These are phyloP conservation scores for Cyclotella sp. DNA, from an alignment of 108 stramenopile species.

Conservation along the genomic window DNA sequence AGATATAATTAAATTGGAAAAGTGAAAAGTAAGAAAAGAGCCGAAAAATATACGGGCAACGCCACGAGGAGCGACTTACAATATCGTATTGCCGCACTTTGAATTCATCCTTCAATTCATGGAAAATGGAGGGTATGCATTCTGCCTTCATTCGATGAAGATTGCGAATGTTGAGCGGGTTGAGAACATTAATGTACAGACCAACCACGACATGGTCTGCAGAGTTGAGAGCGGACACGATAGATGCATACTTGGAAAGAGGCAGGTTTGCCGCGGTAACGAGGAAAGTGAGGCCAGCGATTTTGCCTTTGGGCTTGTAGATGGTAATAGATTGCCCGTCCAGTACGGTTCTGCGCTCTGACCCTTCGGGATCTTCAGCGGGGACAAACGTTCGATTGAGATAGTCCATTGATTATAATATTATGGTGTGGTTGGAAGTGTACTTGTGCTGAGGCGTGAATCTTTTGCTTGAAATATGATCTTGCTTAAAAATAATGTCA, in stretches of 20 bases:
- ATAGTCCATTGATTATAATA: slow-evolving; percentile 13
- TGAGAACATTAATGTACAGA: slow-evolving; percentile 26
- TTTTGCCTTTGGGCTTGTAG: slow-evolving; percentile 27
- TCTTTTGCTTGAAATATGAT: no score
- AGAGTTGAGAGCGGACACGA: slow-evolving; percentile 19
- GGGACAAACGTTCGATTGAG: slow-evolving; percentile 28
- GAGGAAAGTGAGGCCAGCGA: slow-evolving; percentile 32
- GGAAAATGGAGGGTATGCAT: slow-evolving; percentile 24
- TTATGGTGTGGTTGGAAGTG: background rate
- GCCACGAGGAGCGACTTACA: slow-evolving; percentile 16
- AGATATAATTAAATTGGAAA: no score
- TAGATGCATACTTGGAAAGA: slow-evolving; percentile 37
- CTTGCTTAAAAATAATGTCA: no score
- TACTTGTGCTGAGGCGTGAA: no score
- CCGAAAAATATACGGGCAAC: no score
- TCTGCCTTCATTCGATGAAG: slow-evolving; percentile 30
- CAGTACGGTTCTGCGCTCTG: slow-evolving; percentile 22
- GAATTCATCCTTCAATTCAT: slow-evolving; percentile 29
- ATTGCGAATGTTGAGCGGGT: slow-evolving; percentile 11
- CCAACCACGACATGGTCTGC: slow-evolving; percentile 35
- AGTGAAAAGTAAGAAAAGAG: no score
- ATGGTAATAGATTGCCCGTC: slow-evolving; percentile 31
- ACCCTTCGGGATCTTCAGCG: slow-evolving; percentile 30
- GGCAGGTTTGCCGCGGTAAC: slow-evolving; percentile 43
- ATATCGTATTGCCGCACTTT: slow-evolving; percentile 33